phyloP scores from a whole-genome alignment of 495 filamentous ascomycete species.

The Aspergillus heteromorphus region DNA sequence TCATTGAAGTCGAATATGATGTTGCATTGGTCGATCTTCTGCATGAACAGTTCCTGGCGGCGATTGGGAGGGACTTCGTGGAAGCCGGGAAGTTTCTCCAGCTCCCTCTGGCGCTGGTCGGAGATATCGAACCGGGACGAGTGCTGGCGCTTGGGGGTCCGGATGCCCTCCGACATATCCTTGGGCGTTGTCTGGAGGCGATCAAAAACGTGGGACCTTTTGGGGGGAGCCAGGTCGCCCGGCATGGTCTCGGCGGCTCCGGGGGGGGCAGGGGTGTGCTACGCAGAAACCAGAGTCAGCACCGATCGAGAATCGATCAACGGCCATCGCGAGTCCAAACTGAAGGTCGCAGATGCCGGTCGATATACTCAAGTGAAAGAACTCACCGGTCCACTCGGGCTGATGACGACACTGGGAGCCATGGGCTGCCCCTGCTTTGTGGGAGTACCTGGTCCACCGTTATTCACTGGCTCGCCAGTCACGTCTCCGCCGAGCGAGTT shows the following conservation, averaged over 20 bases:
- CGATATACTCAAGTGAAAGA: not conserved
- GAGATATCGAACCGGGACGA: slow-evolving; percentile 98
- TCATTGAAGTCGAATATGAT: slow-evolving; percentile 99
- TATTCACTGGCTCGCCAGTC: slow-evolving; percentile 40
- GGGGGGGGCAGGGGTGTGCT: slow-evolving; percentile 92
- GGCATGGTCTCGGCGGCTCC: slow-evolving; percentile 97
- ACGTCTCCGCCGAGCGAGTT: slow-evolving; percentile 27
- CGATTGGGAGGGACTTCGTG: slow-evolving; percentile 95
- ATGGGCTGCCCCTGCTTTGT: slow-evolving; percentile 60
- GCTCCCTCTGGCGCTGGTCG: slow-evolving; percentile 78
- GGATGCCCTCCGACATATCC: slow-evolving; percentile 89
- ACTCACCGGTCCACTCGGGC: slow-evolving; percentile 89
- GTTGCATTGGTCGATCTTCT: slow-evolving; percentile 99
- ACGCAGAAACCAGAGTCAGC: slow-evolving; percentile 21
- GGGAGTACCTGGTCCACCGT: slow-evolving; percentile 59
- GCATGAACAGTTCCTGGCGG: slow-evolving; percentile 97
- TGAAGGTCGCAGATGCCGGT: not conserved
- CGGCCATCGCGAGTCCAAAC: not conserved
- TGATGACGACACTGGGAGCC: slow-evolving; percentile 90
- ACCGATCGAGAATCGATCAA: not conserved
- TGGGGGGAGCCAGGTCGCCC: slow-evolving; percentile 90
- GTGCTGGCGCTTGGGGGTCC: slow-evolving; percentile 92
- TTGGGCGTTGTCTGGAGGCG: slow-evolving; percentile 89
- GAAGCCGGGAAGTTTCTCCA: slow-evolving; percentile 98
- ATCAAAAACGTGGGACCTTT: slow-evolving; percentile 89